Percentiles rank a stretch among this genome's conserved stretches.
Conservation (phyloP, 1,284 basidiomycete genomes). For the Cryptococcus floricola region DNA sequence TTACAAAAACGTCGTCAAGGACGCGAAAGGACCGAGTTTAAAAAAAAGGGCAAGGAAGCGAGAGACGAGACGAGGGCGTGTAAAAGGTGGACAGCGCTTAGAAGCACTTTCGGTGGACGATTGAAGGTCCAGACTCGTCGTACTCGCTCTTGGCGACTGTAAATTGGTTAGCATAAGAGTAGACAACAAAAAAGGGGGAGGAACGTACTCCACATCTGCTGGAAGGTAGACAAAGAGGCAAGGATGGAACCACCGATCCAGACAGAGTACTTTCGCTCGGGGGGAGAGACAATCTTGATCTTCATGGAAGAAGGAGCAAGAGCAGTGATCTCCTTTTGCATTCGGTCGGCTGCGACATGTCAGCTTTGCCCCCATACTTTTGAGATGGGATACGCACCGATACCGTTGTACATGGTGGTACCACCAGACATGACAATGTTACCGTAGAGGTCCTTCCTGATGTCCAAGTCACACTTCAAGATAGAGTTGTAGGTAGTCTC, state of each 20-base stretch:
- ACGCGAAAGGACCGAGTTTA: too few species aligned
- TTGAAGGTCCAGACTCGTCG: conserved; percentile 79
- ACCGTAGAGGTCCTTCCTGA: conserved; percentile 63
- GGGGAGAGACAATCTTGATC: conserved; percentile 91
- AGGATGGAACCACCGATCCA: conserved; percentile 99
- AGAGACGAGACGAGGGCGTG: background rate
- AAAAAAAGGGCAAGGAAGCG: too few species aligned
- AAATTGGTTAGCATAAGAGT: background rate
- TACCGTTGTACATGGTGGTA: conserved; percentile 97
- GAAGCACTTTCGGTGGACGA: conserved; percentile 64
- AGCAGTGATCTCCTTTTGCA: conserved; percentile 94
- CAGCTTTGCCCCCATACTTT: background rate
- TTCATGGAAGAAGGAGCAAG: conserved; percentile 79
- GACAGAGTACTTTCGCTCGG: conserved; percentile 86
- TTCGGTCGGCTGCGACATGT: conserved; percentile 65
- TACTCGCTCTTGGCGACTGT: conserved; percentile 55
- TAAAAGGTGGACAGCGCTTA: conserved; percentile 16
- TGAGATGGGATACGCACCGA: conserved; percentile 46
- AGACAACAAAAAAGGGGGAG: conserved; percentile 56
- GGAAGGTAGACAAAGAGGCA: conserved; percentile 93
- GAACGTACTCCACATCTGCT: conserved; percentile 56
- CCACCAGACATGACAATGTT: conserved; percentile 94
- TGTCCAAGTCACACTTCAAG: conserved; percentile 63
- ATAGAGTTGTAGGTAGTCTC: conserved; percentile 90
- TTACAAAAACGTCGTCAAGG: too few species aligned